Conservation (phyloP, 2,329 filamentous ascomycete genomes). For the Pyrenophora seminiperda region DNA sequence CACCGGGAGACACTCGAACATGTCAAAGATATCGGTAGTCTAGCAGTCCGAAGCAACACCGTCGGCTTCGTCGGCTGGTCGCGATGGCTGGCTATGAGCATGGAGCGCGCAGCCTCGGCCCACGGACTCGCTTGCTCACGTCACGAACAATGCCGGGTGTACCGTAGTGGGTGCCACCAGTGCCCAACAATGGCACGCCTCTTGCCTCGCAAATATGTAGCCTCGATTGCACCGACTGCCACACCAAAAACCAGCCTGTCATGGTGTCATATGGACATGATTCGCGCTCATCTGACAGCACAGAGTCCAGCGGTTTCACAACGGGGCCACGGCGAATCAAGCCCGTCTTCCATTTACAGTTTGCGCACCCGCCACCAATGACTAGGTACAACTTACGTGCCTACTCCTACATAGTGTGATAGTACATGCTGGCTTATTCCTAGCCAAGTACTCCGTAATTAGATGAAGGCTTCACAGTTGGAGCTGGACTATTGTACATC, state of each 20-base stretch:
- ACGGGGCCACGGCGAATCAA: constrained; percentile 10
- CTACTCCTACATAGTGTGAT: constrained; percentile 30
- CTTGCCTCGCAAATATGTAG: constrained; percentile 7
- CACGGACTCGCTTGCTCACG: too few species aligned
- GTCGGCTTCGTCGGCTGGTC: neutral
- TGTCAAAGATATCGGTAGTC: neutral
- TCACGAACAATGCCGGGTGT: too few species aligned
- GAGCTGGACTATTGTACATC: constrained; percentile 15
- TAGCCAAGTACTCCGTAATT: constrained; percentile 9
- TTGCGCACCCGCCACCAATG: constrained; percentile 15
- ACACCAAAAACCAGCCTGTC: constrained; percentile 9
- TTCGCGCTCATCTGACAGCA: constrained; percentile 15
- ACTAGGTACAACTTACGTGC: constrained; percentile 10
- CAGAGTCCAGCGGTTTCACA: constrained; percentile 18
- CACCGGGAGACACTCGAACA: neutral
- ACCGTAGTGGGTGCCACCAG: too few species aligned
- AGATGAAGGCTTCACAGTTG: constrained; percentile 15
- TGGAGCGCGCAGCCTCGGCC: constrained; percentile 15
- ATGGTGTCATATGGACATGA: constrained; percentile 21
- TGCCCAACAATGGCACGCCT: constrained; percentile 6
- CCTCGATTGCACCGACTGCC: constrained; percentile 10
- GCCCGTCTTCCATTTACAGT: constrained; percentile 14
- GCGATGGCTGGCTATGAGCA: constrained; percentile 4
- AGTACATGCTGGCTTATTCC: constrained; percentile 22
- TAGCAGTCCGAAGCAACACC: neutral